A percentile compares a stretch with the other conserved stretches of the same genome.
These are phyloP conservation scores for Clonostachys rosea DNA, from an alignment of 2,329 filamentous ascomycete genomes.

Conservation along the genomic window DNA sequence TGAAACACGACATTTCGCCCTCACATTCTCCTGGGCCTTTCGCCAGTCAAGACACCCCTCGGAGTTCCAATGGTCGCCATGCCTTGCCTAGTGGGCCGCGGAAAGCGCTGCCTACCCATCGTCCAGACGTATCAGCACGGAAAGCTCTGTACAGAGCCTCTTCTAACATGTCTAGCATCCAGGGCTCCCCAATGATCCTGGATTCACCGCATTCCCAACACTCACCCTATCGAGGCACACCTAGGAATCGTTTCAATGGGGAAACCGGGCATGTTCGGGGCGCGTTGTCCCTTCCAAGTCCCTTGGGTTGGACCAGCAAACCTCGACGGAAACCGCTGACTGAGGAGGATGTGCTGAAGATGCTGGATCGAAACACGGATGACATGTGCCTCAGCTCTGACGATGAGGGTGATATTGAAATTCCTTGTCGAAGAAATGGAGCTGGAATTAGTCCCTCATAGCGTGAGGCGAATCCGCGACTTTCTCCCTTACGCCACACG, in stretches of 20 bases:
- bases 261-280: slow-evolving; percentile 22
- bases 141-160: slow-evolving; percentile 44
- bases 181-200: slow-evolving; percentile 42
- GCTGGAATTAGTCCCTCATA: background rate
- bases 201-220: slow-evolving; percentile 21
- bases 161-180: slow-evolving; percentile 23
- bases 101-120: slow-evolving; percentile 45
- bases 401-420: slow-evolving; percentile 47
- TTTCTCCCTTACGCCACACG: background rate
- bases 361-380: slow-evolving; percentile 49
- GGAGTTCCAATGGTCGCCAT: slow-evolving; percentile 15
- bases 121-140: slow-evolving; percentile 34
- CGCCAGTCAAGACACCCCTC: slow-evolving; percentile 5
- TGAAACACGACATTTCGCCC: slow-evolving; percentile 50
- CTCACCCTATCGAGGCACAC: background rate
- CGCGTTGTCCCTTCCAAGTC: slow-evolving; percentile 42
- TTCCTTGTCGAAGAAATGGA: slow-evolving; percentile 28
- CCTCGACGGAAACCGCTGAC: slow-evolving; percentile 19
- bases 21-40: slow-evolving; percentile 26
- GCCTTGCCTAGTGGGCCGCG: slow-evolving; percentile 43
- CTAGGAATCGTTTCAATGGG: slow-evolving; percentile 2
- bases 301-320: slow-evolving; percentile 31
- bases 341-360: slow-evolving; percentile 54
- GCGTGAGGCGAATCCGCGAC: too few species aligned
- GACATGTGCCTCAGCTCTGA: slow-evolving; percentile 51